A percentile compares a stretch with the other conserved stretches of the same genome.
Conservation (phyloP, 805 yeast genomes). For the Candida chilensis region DNA sequence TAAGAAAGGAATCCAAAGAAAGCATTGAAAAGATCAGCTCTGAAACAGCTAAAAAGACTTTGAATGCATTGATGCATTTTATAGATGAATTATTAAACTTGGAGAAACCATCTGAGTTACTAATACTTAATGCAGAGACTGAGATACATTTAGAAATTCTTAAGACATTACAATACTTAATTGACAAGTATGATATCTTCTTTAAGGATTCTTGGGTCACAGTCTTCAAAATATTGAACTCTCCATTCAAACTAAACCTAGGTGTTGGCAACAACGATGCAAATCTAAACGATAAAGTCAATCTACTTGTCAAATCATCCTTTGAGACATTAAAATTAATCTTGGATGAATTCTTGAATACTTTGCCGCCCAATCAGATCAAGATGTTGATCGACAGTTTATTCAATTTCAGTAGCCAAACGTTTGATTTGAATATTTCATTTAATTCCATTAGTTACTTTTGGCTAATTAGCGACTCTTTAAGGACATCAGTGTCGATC, state of each 20-base stretch:
- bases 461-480: constrained; percentile 83
- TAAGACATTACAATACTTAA: constrained; percentile 57
- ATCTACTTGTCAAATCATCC: constrained; percentile 50
- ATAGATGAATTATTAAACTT: constrained; percentile 29
- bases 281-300: constrained; percentile 36
- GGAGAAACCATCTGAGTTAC: constrained; percentile 27
- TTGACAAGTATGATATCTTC: constrained; percentile 69
- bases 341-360: constrained; percentile 74
- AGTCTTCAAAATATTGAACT: constrained; percentile 52
- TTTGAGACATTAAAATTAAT: constrained; percentile 79
- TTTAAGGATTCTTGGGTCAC: constrained; percentile 60
- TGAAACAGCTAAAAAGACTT: constrained; percentile 36
- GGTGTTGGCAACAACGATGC: constrained; percentile 13
- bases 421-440: constrained; percentile 72
- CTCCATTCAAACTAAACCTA: constrained; percentile 43
- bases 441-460: constrained; percentile 87
- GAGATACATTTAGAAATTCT: constrained; percentile 58
- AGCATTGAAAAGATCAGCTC: constrained; percentile 8
- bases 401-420: constrained; percentile 63
- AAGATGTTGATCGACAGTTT: constrained; percentile 63
- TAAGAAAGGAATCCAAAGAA: constrained; percentile 3
- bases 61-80: constrained; percentile 37
- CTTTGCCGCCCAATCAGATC: constrained; percentile 60
- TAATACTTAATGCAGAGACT: constrained; percentile 48
- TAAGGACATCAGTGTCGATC: constrained; percentile 19